Evolutionary conservation across 73 alveolate species (phyloP).

Genomic region (Paraurostyla sp.): DNA sequence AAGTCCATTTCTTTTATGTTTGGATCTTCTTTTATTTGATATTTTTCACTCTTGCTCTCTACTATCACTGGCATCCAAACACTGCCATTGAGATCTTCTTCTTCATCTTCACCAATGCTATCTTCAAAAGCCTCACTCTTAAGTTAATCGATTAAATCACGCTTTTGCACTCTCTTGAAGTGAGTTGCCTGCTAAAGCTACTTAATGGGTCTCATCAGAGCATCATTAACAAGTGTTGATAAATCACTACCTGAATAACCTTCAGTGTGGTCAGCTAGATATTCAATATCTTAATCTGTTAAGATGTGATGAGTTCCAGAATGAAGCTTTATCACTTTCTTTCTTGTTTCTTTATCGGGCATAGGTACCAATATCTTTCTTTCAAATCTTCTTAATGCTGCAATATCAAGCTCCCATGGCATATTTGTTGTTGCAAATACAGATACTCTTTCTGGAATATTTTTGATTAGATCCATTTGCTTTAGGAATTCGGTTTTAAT

Average conservation of each 20-base stretch:
- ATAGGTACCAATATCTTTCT: conserved; percentile 82
- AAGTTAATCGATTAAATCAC: background rate
- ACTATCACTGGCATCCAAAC: conserved; percentile 55
- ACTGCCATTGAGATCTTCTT: conserved; percentile 27
- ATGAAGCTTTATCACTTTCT: conserved; percentile 70
- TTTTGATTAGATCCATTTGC: conserved; percentile 81
- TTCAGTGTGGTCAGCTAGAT: conserved; percentile 57
- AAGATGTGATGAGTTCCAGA: conserved; percentile 66
- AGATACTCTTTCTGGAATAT: conserved; percentile 71
- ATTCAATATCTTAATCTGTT: conserved; percentile 64
- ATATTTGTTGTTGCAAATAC: conserved; percentile 87
- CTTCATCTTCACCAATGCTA: conserved; percentile 21
- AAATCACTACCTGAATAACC: conserved; percentile 78
- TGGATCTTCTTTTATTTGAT: conserved; percentile 23
- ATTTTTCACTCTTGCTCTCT: background rate
- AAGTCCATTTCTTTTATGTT: conserved; percentile 54
- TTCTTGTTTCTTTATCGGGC: conserved; percentile 83
- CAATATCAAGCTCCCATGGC: conserved; percentile 92
- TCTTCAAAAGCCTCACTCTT: conserved; percentile 23
- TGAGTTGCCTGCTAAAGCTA: conserved; percentile 60
- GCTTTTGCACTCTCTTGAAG: conserved; percentile 47
- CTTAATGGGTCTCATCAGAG: conserved; percentile 74
- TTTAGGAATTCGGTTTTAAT: conserved; percentile 78
- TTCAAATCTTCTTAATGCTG: conserved; percentile 83
- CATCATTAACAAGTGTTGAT: conserved; percentile 73